Evolutionary conservation across 768 basidiomycete species (phyloP).

Genomic region (Tephrocybe rancida): DNA sequence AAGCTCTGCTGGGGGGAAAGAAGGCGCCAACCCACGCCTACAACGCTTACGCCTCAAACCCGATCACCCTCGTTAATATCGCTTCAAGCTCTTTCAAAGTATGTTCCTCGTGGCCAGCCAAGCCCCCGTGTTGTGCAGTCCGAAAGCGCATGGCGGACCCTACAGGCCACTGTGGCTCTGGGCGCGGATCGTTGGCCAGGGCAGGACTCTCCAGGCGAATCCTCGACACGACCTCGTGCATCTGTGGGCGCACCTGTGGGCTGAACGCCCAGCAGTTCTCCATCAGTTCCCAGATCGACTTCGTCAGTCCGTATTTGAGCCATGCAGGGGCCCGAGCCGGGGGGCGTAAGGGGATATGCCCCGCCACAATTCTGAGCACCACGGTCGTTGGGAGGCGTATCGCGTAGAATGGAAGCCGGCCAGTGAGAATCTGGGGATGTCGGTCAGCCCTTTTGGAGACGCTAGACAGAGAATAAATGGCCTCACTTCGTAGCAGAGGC

Average conservation of each 20-base stretch:
- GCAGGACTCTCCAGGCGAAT: neutral
- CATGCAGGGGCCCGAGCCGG: no score
- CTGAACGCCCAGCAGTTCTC: no score
- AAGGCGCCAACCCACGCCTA: no score
- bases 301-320: neutral
- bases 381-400: neutral
- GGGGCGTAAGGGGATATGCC: neutral
- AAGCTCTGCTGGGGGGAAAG: no score
- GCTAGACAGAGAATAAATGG: neutral
- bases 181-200: neutral
- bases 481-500: constrained; percentile 27
- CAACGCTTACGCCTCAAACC: no score
- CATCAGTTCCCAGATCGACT: neutral
- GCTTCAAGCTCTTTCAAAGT: neutral
- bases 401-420: neutral
- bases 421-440: neutral
- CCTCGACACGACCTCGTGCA: neutral
- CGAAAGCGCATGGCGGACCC: neutral
- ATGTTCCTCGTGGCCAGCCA: no score
- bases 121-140: neutral
- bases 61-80: neutral
- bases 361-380: neutral
- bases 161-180: neutral
- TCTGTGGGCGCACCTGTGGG: neutral
- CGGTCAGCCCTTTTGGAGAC: no score